A percentile compares a stretch with the other conserved stretches of the same genome.
Conservation (phyloP, 1,284 basidiomycete genomes). For the Irpex lacteus region DNA sequence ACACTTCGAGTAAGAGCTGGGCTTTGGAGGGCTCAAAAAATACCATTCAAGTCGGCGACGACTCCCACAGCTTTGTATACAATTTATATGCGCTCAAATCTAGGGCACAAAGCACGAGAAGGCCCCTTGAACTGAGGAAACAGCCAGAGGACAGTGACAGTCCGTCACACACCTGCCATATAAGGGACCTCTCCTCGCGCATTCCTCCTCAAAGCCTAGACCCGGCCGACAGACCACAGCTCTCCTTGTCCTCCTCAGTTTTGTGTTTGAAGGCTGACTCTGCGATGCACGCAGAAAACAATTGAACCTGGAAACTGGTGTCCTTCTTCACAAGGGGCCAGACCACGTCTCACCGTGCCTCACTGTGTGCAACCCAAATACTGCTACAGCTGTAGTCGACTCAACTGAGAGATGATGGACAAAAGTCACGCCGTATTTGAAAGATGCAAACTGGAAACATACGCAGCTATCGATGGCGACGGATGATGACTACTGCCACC, state of each 20-base stretch:
- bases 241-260: background rate
- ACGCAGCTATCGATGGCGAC: background rate
- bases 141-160: background rate
- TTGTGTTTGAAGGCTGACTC: background rate
- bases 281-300: background rate
- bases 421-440: background rate
- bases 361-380: background rate
- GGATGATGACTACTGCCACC: background rate
- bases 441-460: background rate
- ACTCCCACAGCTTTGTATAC: background rate
- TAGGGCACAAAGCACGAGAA: background rate
- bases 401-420: background rate
- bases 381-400: background rate
- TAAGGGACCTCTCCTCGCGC: constrained; percentile 1
- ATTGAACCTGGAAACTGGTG: background rate
- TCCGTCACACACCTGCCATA: constrained; percentile 1
- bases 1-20: background rate
- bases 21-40: no score
- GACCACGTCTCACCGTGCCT: background rate
- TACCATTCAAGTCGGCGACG: background rate
- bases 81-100: background rate
- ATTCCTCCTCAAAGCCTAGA: background rate
- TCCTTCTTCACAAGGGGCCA: background rate
- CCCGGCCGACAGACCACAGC: background rate
- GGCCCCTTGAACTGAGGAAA: background rate